Evolutionary conservation across 148 eudicot species (phyloP).

Genomic region (Vaccinium vitisidaea): DNA sequence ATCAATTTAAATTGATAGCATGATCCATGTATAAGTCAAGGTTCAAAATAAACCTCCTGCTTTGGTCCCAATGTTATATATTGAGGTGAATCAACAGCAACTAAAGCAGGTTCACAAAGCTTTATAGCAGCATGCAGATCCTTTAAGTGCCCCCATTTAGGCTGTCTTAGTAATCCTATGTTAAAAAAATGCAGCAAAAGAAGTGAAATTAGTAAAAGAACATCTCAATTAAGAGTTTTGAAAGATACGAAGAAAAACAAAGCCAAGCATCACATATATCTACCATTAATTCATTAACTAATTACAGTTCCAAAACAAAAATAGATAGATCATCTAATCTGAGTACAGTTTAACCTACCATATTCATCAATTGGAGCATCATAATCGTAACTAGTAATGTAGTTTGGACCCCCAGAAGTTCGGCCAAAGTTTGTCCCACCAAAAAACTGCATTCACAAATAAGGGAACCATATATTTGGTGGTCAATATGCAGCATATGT

Average conservation of each 20-base stretch:
- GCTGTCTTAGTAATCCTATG: constrained; percentile 82
- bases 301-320: neutral
- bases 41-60: constrained; percentile 68
- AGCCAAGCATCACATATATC: neutral
- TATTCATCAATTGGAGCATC: constrained; percentile 99
- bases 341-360: constrained; percentile 44
- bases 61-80: constrained; percentile 79
- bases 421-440: constrained; percentile 98
- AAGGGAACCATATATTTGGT: constrained; percentile 5
- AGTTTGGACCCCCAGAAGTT: constrained; percentile 90
- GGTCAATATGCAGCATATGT: constrained; percentile 10
- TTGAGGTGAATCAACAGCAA: constrained; percentile 74
- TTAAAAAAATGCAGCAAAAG: constrained; percentile 14
- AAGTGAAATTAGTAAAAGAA: constrained; percentile 7
- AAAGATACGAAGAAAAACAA: neutral
- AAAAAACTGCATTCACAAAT: constrained; percentile 61
- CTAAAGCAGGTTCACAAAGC: constrained; percentile 95
- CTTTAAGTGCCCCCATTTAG: constrained; percentile 97
- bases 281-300: neutral
- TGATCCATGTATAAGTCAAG: neutral
- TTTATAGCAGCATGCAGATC: constrained; percentile 95
- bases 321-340: neutral
- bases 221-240: neutral
- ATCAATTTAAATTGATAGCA: neutral
- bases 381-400: constrained; percentile 90